These are phyloP conservation scores for Pythium monospermum DNA, from an alignment of 352 stramenopile genomes.

Conservation along the genomic window DNA sequence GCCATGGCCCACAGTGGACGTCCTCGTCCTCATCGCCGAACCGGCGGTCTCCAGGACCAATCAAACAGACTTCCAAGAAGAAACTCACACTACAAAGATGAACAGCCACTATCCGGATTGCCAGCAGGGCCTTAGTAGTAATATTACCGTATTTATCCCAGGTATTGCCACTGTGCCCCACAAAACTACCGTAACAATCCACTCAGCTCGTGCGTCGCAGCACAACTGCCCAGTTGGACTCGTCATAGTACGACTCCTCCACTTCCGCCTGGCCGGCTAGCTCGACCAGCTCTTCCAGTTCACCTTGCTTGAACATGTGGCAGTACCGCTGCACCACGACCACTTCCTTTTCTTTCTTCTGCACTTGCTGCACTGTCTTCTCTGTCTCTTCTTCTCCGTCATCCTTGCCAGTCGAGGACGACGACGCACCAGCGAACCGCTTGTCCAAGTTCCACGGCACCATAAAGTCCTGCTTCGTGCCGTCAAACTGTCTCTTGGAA, in stretches of 20 bases:
- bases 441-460: slow-evolving; percentile 86
- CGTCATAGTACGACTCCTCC: slow-evolving; percentile 80
- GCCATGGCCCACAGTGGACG: slow-evolving; percentile 5
- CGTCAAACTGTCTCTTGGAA: slow-evolving; percentile 74
- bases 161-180: not conserved
- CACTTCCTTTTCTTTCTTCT: slow-evolving; percentile 14
- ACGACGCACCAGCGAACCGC: slow-evolving; percentile 24
- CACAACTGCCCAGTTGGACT: slow-evolving; percentile 85
- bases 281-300: slow-evolving; percentile 62
- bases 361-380: slow-evolving; percentile 8
- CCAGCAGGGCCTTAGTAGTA: no score
- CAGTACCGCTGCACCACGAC: slow-evolving; percentile 83
- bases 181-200: not conserved
- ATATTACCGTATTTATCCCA: no score
- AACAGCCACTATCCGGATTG: no score
- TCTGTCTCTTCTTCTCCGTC: not conserved
- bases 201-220: slow-evolving; percentile 50
- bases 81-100: not conserved
- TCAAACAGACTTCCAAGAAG: no score
- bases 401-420: not conserved
- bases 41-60: no score
- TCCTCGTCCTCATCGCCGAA: no score
- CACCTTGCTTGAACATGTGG: slow-evolving; percentile 86
- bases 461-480: slow-evolving; percentile 76
- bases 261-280: slow-evolving; percentile 56